Base-by-base conservation (phyloP, 495 filamentous ascomycete genomes). In the Penicillium waksmanii region DNA sequence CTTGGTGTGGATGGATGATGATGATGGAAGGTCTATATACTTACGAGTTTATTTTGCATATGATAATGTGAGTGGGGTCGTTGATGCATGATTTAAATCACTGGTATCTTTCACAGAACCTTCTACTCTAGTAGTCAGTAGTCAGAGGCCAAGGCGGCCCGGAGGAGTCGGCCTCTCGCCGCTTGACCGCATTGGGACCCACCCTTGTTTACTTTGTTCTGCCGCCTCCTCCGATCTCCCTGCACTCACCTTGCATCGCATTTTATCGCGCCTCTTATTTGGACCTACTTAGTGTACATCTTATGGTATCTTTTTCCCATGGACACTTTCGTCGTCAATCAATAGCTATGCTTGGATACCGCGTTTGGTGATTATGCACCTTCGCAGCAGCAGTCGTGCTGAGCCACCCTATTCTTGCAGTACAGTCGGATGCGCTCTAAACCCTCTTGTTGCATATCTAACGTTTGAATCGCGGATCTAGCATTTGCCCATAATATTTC, bases 181-280 rank as follows among this genome's bases (percentile, higher is more conserved):
- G 56, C 65, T 61, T 66, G 50, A 61, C 69, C 69, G 62, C 52
- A 46, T 70, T 55, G 35, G 67, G 57, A 58, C 58, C 56, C 47
- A 54, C 54, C 51, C 25, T 67, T 76, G 69, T 73, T 72, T 72
- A 71, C 64, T 66, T 73, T 56, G 58, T 65, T 63, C 60, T 66
- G 56, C 61, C 51, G 44, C 35, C 38, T 58, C 23, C 54, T 58
- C 23, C 54, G 48, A 53, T 48, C 23, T 42, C 53, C 42, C 12
- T 18, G 5, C 18, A 17, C 3, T 51, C 44, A 38, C 3, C 43
- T 38, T 25, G 31, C 62, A 56, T 61, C 55, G 47, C 51, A 56
- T 35, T 51, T 57, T 44, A 50, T 55, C 53, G 33, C 60, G 51
- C 44, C 31, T 33, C 46, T 55, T 60, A 44, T 44, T 19, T 9